phyloP scores from a whole-genome alignment of 352 stramenopile species.

The Phytophthora tentaculata region DNA sequence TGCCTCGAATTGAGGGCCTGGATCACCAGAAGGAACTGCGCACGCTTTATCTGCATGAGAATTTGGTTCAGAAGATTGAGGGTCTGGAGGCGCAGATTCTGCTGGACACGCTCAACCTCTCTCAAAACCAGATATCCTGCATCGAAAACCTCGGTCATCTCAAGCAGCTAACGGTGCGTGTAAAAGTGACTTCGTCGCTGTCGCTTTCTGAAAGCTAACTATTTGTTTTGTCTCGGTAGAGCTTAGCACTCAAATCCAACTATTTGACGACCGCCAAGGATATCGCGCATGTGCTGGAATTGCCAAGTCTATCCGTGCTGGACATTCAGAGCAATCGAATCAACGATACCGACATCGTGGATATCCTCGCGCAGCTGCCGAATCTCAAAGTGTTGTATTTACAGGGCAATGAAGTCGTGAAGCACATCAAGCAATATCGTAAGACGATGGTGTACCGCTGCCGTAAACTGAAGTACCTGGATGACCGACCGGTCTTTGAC shows the following conservation, averaged over 20 bases:
- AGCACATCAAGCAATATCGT: conserved; percentile 88
- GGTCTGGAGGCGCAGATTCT: conserved; percentile 59
- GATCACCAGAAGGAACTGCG: conserved; percentile 86
- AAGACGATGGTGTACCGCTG: conserved; percentile 84
- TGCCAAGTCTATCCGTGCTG: conserved; percentile 76
- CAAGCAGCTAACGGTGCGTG: conserved; percentile 64
- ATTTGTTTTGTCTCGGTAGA: conserved; percentile 33
- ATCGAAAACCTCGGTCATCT: conserved; percentile 84
- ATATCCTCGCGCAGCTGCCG: conserved; percentile 72
- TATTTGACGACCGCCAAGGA: conserved; percentile 69
- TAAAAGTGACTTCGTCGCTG: conserved; percentile 26
- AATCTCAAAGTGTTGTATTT: conserved; percentile 88
- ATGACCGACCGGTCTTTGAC: conserved; percentile 86
- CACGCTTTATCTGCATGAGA: conserved; percentile 95
- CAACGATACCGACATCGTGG: conserved; percentile 61
- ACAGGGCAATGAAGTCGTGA: conserved; percentile 87
- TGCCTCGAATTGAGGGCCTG: conserved; percentile 91
- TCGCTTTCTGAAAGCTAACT: not conserved
- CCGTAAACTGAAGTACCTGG: conserved; percentile 81
- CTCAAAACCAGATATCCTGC: conserved; percentile 79
- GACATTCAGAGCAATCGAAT: conserved; percentile 88
- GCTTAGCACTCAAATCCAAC: conserved; percentile 78
- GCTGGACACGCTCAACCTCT: conserved; percentile 84
- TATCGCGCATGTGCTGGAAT: conserved; percentile 64
- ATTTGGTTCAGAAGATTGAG: conserved; percentile 94